A percentile compares a stretch with the other conserved stretches of the same genome.
These are phyloP conservation scores for Rhodofomes roseus DNA, from an alignment of 1,284 basidiomycete species.

Conservation along the genomic window DNA sequence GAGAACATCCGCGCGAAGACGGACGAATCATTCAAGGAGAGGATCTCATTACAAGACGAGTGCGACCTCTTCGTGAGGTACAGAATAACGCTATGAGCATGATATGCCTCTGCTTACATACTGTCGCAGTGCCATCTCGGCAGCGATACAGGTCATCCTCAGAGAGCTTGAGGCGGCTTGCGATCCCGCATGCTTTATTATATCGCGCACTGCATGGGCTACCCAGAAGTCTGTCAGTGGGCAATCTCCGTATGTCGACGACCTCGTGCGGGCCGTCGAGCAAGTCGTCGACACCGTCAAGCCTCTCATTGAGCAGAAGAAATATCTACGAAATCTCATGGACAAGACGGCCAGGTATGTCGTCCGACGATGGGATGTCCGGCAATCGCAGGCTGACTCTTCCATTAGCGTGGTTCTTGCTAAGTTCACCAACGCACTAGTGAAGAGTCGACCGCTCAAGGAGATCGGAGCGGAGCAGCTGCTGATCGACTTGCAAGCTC, in stretches of 20 bases:
- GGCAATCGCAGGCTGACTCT: background rate
- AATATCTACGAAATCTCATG: conserved; percentile 86
- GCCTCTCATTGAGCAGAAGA: conserved; percentile 85
- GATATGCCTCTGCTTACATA: background rate
- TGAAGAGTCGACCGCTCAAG: conserved; percentile 83
- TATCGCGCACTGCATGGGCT: conserved; percentile 78
- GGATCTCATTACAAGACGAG: conserved; percentile 81
- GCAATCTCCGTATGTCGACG: conserved; percentile 76
- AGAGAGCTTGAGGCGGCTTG: conserved; percentile 80
- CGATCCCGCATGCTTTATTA: conserved; percentile 71
- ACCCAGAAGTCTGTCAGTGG: conserved; percentile 80
- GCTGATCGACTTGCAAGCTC: conserved; percentile 84
- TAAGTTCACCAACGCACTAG: conserved; percentile 84
- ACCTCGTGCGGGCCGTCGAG: conserved; percentile 65
- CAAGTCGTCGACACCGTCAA: conserved; percentile 65
- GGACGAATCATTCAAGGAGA: conserved; percentile 69
- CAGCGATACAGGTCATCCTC: conserved; percentile 73
- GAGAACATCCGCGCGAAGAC: conserved; percentile 87
- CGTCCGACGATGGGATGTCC: background rate
- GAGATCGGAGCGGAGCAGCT: conserved; percentile 95
- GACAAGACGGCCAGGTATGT: conserved; percentile 86
- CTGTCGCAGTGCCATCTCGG: conserved; percentile 67
- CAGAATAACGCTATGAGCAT: background rate
- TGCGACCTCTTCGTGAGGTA: conserved; percentile 87
- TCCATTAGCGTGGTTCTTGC: conserved; percentile 66